Base-by-base conservation (phyloP, 495 filamentous ascomycete genomes). In the Chlorociboria aeruginascens region DNA sequence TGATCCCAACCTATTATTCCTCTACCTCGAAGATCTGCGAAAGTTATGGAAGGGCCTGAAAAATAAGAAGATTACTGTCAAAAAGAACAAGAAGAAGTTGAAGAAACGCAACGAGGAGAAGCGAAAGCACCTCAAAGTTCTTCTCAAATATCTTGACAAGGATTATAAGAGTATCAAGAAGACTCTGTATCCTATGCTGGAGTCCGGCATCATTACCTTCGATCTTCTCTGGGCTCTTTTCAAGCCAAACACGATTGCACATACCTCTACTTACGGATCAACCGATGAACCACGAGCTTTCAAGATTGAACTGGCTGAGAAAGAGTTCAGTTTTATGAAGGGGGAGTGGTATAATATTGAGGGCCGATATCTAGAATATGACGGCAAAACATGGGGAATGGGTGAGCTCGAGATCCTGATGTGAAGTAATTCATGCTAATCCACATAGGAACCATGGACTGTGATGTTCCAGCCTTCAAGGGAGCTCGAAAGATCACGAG, bases 221-320 rank as follows among this genome's bases (percentile, higher is more conserved):
- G 88, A 94, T 48, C 74, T 94, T 8, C 62, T 93, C 4, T 94
- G 89, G 89, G 87, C 89, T 2, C 65, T 96, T 7, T 89, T 86
- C 70, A 93, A 94, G 56, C 89, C 89, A 6, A 90, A 93, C 56
- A 86, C 86, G 11, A 76, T 94, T 33, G 83, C 82, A 1, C 90
- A 83, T 56, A 84, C 85, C 0, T 77, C 78, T 2, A 92, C 86
- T 1, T 92, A 94, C 54, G 85, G 84, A 3, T 81, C 74, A 38
- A 63, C 71, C 13, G 86, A 93, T 42, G 85, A 95, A 58, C 88
- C 89, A 1, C 80, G 86, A 31, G 84, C 85, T n/a, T 89, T 94
- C 73, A 90, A 86, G 59, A 79, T 95, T 28, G 86, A 92, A 48
- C 82, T 85, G 46, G 82, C 83, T 1, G 78, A 79, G 59, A 85